Conservation (phyloP, 2,329 filamentous ascomycete species). For the Aspergillus sergii region DNA sequence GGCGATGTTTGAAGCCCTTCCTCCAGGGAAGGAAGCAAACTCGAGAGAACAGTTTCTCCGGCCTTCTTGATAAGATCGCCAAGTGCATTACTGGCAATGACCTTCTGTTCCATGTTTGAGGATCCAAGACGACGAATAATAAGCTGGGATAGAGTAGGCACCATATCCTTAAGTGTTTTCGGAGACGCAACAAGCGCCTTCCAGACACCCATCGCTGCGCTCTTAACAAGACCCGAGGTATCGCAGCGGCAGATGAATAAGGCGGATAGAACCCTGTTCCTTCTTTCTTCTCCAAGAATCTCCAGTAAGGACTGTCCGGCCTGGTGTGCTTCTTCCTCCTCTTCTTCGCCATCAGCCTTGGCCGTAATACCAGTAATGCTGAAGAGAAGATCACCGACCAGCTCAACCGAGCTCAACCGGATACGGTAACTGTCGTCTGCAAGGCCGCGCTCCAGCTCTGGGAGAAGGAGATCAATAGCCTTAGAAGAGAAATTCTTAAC, state of each 20-base stretch:
- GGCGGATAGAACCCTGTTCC: slow-evolving; percentile 95
- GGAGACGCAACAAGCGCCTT: slow-evolving; percentile 94
- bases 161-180: slow-evolving; percentile 88
- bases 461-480: slow-evolving; percentile 89
- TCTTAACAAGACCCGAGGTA: slow-evolving; percentile 86
- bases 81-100: slow-evolving; percentile 95
- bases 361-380: slow-evolving; percentile 93
- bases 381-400: slow-evolving; percentile 95
- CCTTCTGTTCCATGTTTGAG: slow-evolving; percentile 97
- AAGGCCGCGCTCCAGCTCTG: slow-evolving; percentile 91
- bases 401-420: slow-evolving; percentile 94
- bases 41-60: slow-evolving; percentile 88
- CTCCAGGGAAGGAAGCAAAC: slow-evolving; percentile 85
- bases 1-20: slow-evolving; percentile 85
- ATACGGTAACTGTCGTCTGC: slow-evolving; percentile 98
- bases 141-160: slow-evolving; percentile 91
- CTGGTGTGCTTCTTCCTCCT: slow-evolving; percentile 75
- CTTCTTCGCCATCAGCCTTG: slow-evolving; percentile 76
- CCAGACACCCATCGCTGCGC: slow-evolving; percentile 90
- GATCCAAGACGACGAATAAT: slow-evolving; percentile 92
- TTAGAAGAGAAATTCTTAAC: slow-evolving; percentile 98
- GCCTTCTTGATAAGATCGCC: slow-evolving; percentile 97
- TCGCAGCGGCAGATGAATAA: slow-evolving; percentile 97
- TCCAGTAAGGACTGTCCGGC: slow-evolving; percentile 92
- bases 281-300: slow-evolving; percentile 90